Percentiles rank a stretch among this genome's conserved stretches.
Conservation (phyloP, 2,329 filamentous ascomycete species). For the Sporothrix dimorphospora region DNA sequence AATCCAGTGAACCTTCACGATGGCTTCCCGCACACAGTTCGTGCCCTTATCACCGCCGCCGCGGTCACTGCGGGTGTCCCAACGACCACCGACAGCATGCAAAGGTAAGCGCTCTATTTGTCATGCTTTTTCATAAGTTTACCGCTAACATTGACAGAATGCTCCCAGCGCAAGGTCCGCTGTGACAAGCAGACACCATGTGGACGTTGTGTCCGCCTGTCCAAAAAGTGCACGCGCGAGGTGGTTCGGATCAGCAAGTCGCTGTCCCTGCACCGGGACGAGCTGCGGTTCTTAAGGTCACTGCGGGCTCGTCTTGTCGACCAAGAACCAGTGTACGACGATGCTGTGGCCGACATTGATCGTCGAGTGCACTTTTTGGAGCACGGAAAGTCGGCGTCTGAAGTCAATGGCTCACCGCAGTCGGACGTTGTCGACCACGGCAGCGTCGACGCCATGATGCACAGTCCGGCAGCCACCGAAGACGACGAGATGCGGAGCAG, state of each 20-base stretch:
- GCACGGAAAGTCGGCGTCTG: conserved; percentile 20
- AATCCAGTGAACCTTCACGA: neutral
- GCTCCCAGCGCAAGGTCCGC: conserved; percentile 29
- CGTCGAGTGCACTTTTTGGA: conserved; percentile 28
- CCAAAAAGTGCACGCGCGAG: conserved; percentile 29
- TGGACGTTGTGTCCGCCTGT: conserved; percentile 28
- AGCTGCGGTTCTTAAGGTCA: conserved; percentile 27
- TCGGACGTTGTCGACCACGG: neutral
- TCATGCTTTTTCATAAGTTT: too few species aligned
- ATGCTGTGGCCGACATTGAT: conserved; percentile 28
- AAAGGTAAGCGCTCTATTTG: too few species aligned
- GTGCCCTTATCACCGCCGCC: conserved; percentile 7
- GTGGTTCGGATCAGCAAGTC: conserved; percentile 32
- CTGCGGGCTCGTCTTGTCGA: conserved; percentile 23
- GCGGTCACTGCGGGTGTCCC: conserved; percentile 26
- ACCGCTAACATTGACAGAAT: conserved; percentile 21
- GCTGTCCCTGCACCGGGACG: conserved; percentile 29
- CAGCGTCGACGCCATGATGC: neutral
- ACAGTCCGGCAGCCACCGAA: conserved; percentile 4
- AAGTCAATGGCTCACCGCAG: neutral
- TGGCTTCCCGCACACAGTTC: neutral
- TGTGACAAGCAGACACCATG: conserved; percentile 32
- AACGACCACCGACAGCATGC: conserved; percentile 32
- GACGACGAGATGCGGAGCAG: conserved; percentile 14
- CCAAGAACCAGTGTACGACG: neutral